phyloP scores from a whole-genome alignment of 148 eudicot genomes.

The Vaccinium macrocarpon region DNA sequence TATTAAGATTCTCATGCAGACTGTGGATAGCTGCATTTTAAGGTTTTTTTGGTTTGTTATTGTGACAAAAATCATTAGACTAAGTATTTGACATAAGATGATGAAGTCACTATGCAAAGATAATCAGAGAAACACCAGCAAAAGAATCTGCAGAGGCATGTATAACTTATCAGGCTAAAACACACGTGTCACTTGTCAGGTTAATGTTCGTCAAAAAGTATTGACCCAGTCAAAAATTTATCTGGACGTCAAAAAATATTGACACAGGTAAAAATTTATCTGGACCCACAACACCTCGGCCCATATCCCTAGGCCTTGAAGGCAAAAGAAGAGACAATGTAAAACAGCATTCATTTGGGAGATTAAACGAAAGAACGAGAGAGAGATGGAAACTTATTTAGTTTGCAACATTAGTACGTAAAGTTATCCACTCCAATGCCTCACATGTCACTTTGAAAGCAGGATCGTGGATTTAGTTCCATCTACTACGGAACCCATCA shows the following conservation, averaged over 20 bases:
- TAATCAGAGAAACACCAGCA: neutral
- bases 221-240: neutral
- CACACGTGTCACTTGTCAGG: neutral
- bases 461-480: neutral
- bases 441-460: neutral
- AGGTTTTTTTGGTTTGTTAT: too few relatives aligned
- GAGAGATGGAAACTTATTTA: neutral
- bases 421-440: neutral
- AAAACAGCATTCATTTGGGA: neutral
- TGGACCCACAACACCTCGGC: neutral
- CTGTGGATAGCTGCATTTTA: neutral
- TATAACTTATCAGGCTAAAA: neutral
- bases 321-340: neutral
- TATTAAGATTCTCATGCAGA: neutral
- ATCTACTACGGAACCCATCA: neutral
- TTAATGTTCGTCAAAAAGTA: neutral
- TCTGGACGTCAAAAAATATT: neutral
- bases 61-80: neutral
- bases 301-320: neutral
- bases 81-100: neutral
- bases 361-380: neutral
- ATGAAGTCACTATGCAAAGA: neutral
- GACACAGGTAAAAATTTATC: neutral
- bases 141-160: neutral
- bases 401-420: neutral